Percentiles rank a stretch among this genome's conserved stretches.
Conservation (phyloP, 352 stramenopile genomes). For the Phytophthora boehmeriae region DNA sequence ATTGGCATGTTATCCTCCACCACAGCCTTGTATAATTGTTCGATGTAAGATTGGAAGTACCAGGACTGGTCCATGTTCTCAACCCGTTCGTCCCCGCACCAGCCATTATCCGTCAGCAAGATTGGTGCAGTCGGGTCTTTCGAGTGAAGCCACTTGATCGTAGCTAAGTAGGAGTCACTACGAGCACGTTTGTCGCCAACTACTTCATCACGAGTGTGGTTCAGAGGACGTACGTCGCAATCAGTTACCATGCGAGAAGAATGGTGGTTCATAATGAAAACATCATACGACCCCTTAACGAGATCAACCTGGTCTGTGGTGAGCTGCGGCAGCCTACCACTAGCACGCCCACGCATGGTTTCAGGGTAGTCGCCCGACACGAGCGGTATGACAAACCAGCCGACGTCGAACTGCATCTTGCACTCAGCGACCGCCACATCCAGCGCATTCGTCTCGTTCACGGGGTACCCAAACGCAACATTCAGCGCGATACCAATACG, state of each 20-base stretch:
- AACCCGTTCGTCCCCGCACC: slow-evolving; percentile 58
- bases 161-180: slow-evolving; percentile 65
- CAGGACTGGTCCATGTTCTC: slow-evolving; percentile 62
- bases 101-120: slow-evolving; percentile 72
- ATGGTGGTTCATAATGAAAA: slow-evolving; percentile 97
- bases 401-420: slow-evolving; percentile 91
- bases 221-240: slow-evolving; percentile 42
- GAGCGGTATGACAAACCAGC: slow-evolving; percentile 94
- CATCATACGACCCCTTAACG: slow-evolving; percentile 90
- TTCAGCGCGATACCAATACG: slow-evolving; percentile 94
- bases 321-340: slow-evolving; percentile 87
- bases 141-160: slow-evolving; percentile 72
- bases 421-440: slow-evolving; percentile 74
- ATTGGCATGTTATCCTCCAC: slow-evolving; percentile 72
- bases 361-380: slow-evolving; percentile 91
- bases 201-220: slow-evolving; percentile 53
- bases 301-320: slow-evolving; percentile 70
- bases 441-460: slow-evolving; percentile 56
- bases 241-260: slow-evolving; percentile 55
- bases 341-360: slow-evolving; percentile 86
- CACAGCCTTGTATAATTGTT: slow-evolving; percentile 65
- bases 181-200: slow-evolving; percentile 60
- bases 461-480: slow-evolving; percentile 73
- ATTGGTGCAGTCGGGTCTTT: slow-evolving; percentile 52
- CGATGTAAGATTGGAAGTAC: slow-evolving; percentile 61